phyloP scores from a whole-genome alignment of 331 rosid species.

The Acacia pycnantha region DNA sequence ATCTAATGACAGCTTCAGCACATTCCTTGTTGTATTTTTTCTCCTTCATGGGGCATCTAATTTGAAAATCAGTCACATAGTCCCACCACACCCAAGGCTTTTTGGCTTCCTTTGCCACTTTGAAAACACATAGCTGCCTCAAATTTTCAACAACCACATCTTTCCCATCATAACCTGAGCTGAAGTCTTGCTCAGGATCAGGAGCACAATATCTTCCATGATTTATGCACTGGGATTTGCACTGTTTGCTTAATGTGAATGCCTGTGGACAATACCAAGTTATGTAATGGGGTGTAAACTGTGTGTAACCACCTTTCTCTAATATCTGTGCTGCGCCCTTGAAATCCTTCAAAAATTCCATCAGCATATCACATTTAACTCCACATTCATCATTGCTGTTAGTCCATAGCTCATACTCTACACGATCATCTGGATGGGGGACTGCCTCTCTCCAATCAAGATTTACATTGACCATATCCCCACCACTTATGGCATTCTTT shows the following conservation, averaged over 20 bases:
- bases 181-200: constrained; percentile 95
- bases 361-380: constrained; percentile 82
- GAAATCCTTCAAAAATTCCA: constrained; percentile 77
- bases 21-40: constrained; percentile 81
- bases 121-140: constrained; percentile 90
- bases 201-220: constrained; percentile 96
- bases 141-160: constrained; percentile 86
- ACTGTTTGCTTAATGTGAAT: constrained; percentile 77
- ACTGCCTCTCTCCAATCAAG: constrained; percentile 95
- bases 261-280: constrained; percentile 93
- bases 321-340: constrained; percentile 89
- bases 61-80: constrained; percentile 91
- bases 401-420: constrained; percentile 83
- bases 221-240: constrained; percentile 94
- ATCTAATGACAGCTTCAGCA: constrained; percentile 64
- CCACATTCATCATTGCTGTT: constrained; percentile 94
- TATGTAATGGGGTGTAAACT: constrained; percentile 81
- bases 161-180: constrained; percentile 83
- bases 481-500: constrained; percentile 55
- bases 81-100: constrained; percentile 96
- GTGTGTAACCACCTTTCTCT: constrained; percentile 86
- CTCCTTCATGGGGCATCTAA: constrained; percentile 91
- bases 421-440: constrained; percentile 91
- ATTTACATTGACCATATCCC: constrained; percentile 85
- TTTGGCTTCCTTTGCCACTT: constrained; percentile 63